Percentiles rank a stretch among this genome's conserved stretches.
phyloP scores from a whole-genome alignment of 2,329 filamentous ascomycete species.

The Malbranchea cinnamomea region DNA sequence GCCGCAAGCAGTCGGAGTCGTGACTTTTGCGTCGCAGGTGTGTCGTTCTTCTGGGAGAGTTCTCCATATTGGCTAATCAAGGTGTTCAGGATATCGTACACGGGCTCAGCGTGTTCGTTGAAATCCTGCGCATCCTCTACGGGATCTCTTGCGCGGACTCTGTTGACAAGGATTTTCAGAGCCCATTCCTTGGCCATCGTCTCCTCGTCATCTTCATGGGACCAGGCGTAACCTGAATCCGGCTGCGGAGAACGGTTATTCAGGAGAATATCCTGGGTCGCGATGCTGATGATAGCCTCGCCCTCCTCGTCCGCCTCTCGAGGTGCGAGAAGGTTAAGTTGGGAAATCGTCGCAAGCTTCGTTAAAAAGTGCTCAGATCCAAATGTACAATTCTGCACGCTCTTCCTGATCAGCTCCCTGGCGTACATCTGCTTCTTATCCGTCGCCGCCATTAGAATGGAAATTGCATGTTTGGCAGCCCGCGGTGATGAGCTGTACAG shows the following conservation, averaged over 20 bases:
- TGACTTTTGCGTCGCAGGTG: slow-evolving; percentile 62
- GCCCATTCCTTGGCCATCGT: slow-evolving; percentile 71
- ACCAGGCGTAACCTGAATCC: slow-evolving; percentile 50
- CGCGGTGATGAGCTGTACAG: slow-evolving; percentile 66
- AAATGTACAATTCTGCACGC: slow-evolving; percentile 59
- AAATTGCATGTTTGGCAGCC: slow-evolving; percentile 85
- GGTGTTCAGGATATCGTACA: slow-evolving; percentile 66
- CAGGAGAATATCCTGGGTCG: slow-evolving; percentile 58
- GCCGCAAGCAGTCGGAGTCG: slow-evolving; percentile 72
- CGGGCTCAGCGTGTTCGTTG: slow-evolving; percentile 42
- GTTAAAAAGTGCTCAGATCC: slow-evolving; percentile 59
- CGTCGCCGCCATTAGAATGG: slow-evolving; percentile 65
- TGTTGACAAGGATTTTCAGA: slow-evolving; percentile 73
- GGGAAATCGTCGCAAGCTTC: slow-evolving; percentile 34
- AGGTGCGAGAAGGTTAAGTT: slow-evolving; percentile 63
- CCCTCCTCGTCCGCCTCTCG: slow-evolving; percentile 57
- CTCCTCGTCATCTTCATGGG: slow-evolving; percentile 61
- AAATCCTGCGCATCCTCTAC: slow-evolving; percentile 28
- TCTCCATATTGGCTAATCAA: slow-evolving; percentile 66
- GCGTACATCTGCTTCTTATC: slow-evolving; percentile 73
- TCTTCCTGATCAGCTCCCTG: slow-evolving; percentile 64
- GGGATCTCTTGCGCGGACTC: slow-evolving; percentile 50
- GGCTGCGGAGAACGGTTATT: slow-evolving; percentile 40
- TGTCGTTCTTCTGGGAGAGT: slow-evolving; percentile 58
- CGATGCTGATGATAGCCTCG: slow-evolving; percentile 65